Evolutionary conservation across 768 basidiomycete genomes (phyloP).

Genomic region (Pulveroboletus ravenelii): DNA sequence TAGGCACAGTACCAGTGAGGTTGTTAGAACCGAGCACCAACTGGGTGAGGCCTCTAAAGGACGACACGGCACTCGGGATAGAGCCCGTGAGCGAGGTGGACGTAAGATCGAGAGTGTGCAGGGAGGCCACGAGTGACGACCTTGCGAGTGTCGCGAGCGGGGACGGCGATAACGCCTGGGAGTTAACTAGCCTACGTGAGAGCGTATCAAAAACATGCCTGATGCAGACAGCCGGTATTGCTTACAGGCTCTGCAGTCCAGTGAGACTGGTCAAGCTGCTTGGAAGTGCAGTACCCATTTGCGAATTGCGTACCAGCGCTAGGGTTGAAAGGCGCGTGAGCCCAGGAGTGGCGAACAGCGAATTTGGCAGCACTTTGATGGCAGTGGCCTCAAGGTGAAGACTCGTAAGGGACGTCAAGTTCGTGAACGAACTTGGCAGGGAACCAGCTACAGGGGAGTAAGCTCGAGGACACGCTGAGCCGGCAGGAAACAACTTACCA

Average conservation of each 20-base stretch:
- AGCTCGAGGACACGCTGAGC: neutral
- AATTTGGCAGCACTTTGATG: slow-evolving; percentile 33
- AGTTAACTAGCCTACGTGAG: slow-evolving; percentile 32
- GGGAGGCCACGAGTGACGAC: slow-evolving; percentile 30
- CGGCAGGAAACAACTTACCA: slow-evolving; percentile 27
- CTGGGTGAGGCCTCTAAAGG: slow-evolving; percentile 33
- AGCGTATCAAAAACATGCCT: neutral
- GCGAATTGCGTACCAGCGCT: slow-evolving; percentile 37
- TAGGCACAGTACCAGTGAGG: slow-evolving; percentile 32
- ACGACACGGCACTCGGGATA: slow-evolving; percentile 33
- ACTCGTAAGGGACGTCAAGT: slow-evolving; percentile 35
- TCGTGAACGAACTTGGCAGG: slow-evolving; percentile 36
- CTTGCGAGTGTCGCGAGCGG: slow-evolving; percentile 29
- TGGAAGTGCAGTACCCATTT: slow-evolving; percentile 38
- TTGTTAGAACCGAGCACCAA: slow-evolving; percentile 38
- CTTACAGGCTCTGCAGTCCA: slow-evolving; percentile 38
- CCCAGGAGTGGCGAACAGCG: slow-evolving; percentile 30
- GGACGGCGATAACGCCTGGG: slow-evolving; percentile 31
- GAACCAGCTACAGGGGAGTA: slow-evolving; percentile 33
- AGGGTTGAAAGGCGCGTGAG: slow-evolving; percentile 34
- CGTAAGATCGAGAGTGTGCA: slow-evolving; percentile 38
- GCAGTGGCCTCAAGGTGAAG: slow-evolving; percentile 40
- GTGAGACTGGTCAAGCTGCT: slow-evolving; percentile 30
- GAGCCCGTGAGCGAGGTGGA: slow-evolving; percentile 36
- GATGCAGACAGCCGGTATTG: neutral